These are phyloP conservation scores for Dendrostoma leiphaemia DNA, from an alignment of 2,329 filamentous ascomycete genomes.

Conservation along the genomic window DNA sequence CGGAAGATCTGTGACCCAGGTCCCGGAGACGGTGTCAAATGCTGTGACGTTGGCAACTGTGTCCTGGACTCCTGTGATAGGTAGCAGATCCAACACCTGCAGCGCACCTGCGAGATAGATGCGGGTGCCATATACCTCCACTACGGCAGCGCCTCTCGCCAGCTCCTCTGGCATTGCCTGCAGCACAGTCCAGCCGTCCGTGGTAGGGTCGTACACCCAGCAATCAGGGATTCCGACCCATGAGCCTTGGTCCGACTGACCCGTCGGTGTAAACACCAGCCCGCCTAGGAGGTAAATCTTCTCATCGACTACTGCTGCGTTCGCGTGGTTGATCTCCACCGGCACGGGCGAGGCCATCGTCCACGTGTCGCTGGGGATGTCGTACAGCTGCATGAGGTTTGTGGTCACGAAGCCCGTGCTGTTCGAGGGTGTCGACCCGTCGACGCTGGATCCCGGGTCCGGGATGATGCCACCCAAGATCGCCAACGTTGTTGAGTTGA, in stretches of 20 bases:
- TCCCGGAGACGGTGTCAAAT: conserved; percentile 27
- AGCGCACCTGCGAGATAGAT: conserved; percentile 39
- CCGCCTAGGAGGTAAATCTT: conserved; percentile 40
- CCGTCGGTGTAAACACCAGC: conserved; percentile 17
- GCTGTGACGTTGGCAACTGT: conserved; percentile 28
- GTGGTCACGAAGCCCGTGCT: conserved; percentile 22
- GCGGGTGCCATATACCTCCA: conserved; percentile 28
- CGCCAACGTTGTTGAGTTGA: conserved; percentile 23
- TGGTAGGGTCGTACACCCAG: conserved; percentile 29
- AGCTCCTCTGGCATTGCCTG: conserved; percentile 25
- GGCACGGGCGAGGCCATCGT: conserved; percentile 27
- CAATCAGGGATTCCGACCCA: conserved; percentile 28
- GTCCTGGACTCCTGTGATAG: conserved; percentile 21
- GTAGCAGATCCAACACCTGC: conserved; percentile 21
- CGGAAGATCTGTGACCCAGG: conserved; percentile 28
- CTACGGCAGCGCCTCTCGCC: conserved; percentile 30
- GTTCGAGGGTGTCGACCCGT: conserved; percentile 5
- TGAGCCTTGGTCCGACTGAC: conserved; percentile 19
- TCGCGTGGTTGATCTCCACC: conserved; percentile 33
- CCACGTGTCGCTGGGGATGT: conserved; percentile 30
- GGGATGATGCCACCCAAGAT: conserved; percentile 27
- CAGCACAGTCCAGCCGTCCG: conserved; percentile 28
- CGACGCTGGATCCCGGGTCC: not conserved
- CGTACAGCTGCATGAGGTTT: conserved; percentile 30
- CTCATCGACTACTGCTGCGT: conserved; percentile 32